Evolutionary conservation across 2,329 filamentous ascomycete species (phyloP).

Genomic region (Periconia sp.): DNA sequence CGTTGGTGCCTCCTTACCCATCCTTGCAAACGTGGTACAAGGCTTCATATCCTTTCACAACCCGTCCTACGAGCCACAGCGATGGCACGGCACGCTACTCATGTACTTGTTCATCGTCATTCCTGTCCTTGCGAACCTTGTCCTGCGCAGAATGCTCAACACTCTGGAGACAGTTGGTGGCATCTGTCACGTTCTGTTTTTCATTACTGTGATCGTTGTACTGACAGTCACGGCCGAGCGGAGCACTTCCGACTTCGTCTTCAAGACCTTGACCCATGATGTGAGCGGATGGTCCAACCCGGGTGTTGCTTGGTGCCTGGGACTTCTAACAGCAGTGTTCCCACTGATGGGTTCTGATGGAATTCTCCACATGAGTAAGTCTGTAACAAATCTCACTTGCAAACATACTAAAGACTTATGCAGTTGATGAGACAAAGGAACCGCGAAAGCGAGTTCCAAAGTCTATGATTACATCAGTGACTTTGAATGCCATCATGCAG

Average conservation of each 20-base stretch:
- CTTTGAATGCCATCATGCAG: slow-evolving; percentile 52
- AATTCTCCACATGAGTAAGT: slow-evolving; percentile 49
- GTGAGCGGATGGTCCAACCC: slow-evolving; percentile 50
- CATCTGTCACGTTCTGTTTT: slow-evolving; percentile 55
- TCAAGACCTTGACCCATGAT: slow-evolving; percentile 53
- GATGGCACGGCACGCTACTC: slow-evolving; percentile 58
- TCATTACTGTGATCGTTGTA: slow-evolving; percentile 56
- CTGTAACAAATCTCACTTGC: background rate
- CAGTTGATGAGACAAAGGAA: slow-evolving; percentile 51
- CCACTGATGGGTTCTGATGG: slow-evolving; percentile 54
- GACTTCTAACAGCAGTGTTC: slow-evolving; percentile 41
- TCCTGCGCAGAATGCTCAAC: slow-evolving; percentile 52
- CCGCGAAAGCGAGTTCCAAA: slow-evolving; percentile 49
- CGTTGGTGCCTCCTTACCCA: slow-evolving; percentile 30
- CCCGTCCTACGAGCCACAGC: slow-evolving; percentile 40
- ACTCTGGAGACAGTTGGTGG: slow-evolving; percentile 54
- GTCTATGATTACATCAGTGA: slow-evolving; percentile 39
- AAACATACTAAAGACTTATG: too few species aligned
- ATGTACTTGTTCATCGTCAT: slow-evolving; percentile 51
- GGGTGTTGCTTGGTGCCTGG: slow-evolving; percentile 51
- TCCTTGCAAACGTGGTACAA: slow-evolving; percentile 31
- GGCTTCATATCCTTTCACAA: slow-evolving; percentile 46
- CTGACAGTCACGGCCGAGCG: slow-evolving; percentile 51
- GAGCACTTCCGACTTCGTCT: slow-evolving; percentile 49
- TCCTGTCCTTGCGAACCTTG: slow-evolving; percentile 51